Base-by-base conservation (phyloP, 2,329 filamentous ascomycete species). In the Verticillium isaacii region DNA sequence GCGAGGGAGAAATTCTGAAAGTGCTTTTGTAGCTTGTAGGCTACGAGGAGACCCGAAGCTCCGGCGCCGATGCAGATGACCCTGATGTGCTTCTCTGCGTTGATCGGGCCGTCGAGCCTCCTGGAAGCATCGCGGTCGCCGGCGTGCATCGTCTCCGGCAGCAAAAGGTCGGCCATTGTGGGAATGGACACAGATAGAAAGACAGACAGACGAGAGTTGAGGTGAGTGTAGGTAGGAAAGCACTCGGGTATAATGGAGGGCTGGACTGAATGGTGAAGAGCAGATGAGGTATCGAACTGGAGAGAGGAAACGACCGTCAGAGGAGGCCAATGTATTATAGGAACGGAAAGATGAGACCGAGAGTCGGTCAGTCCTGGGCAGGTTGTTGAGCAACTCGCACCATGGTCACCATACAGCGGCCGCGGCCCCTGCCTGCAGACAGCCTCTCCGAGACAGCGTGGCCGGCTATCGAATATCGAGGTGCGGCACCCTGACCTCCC, bases 61-160 rank as follows among this genome's bases (percentile, higher is more conserved):
- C 81, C 81, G 8, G 81, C 80, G 7, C 81, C 81, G 57, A 82
- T 70, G 64, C 76, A 79, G 23, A 83, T 73, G 29, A 75, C 52
- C 4, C 62, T 60, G 23, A 60, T 60, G 32, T 62, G 58, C 25
- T 61, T 52, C 39, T 65, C 64, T 11, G 12, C 55, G 39, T 65
- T 62, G 12, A 65, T 56, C 9, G 62, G 64, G 12, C 41, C 57
- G 14, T 61, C 60, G 5, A 64, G 32, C 12, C 58, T 45, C 17
- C 45, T 57, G 14, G 39, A 36, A 17, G 58, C 25, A 56, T 62
- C 60, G 36, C 57, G 57, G 15, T 60, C 50, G 17, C 62, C 55
- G 15, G 57, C 11, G 7, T 54, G 57, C 17, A 25, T 57, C 11
- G 54, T 45, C 41, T 59, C 32, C n/a, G 57, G 41, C 3, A 59